Base-by-base conservation (phyloP, 805 yeast species). In the Saturnispora saitoi region DNA sequence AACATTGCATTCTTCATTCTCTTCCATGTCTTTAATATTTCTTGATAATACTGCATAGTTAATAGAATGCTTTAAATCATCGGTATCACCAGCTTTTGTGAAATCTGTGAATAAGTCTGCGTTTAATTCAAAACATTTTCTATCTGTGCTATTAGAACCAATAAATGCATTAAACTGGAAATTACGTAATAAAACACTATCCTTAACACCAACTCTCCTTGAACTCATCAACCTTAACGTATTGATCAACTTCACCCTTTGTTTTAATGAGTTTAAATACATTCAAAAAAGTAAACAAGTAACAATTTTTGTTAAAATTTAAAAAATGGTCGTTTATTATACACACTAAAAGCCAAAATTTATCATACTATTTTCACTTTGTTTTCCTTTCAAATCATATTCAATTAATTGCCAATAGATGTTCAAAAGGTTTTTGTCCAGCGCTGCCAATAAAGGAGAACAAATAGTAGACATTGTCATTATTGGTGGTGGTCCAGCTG, bases 401-500 rank as follows among this genome's bases (percentile, higher is more conserved):
- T 34, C 38, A 34, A 34, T 17, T 34, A 22, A 34, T 17, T 6
- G 38, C 9, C 11, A 34, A 19, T 4, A n/a, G n/a, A 46, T 61
- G 51, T 54, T 59, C 31, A 61, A 48, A 48, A 58, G 68, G 41
- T 54, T 55, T 20, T 44, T 63, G 29, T 58, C 67, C 1, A 62
- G 65, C 2, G 61, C 56, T 3, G 50, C 54, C 4, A 48, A 47
- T 30, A 40, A 42, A 3, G 43, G 45, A 8, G 38, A 34, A 17
- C 17, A 34, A 1, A 68, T 42, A 4, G 42, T 75, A 28, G 97
- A 91, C 64, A 77, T 93, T 19, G 81, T 87, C 7, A 85, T 93
- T 47, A 85, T 93, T 32, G 99, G 99, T 32, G 98, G 95, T 7
- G 99, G 99, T 0, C 96, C 98, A 1, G 98, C 98, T 1, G 99